Conservation (phyloP, 208 protist genomes). For the Acanthamoeba rhysodes region DNA sequence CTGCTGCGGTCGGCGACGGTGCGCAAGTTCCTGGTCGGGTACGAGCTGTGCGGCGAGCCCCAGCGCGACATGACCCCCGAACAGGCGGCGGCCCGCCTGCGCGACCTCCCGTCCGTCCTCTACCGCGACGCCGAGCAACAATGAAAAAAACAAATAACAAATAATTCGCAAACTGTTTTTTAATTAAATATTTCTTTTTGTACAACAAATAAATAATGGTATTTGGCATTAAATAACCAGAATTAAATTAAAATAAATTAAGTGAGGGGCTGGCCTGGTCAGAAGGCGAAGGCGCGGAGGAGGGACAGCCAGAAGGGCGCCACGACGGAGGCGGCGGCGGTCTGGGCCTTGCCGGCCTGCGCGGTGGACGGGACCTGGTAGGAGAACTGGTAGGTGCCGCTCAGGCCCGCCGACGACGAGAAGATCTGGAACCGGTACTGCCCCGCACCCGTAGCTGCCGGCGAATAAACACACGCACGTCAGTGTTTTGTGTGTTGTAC, state of each 20-base stretch:
- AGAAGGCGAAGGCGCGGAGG: not conserved
- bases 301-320: not conserved
- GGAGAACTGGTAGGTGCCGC: not conserved
- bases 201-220: not conserved
- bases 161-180: too few relatives aligned
- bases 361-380: not conserved
- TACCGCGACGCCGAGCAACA: not conserved
- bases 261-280: not conserved
- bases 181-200: not conserved
- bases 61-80: conserved; percentile 86
- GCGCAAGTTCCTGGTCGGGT: conserved; percentile 87
- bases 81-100: conserved; percentile 77
- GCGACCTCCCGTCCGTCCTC: conserved; percentile 44
- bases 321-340: not conserved
- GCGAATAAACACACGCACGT: not conserved
- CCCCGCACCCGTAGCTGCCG: not conserved
- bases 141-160: too few relatives aligned
- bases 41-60: conserved; percentile 83
- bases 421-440: not conserved
- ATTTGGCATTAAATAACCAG: not conserved
- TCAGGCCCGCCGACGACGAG: not conserved
- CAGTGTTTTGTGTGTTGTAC: too few relatives aligned
- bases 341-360: not conserved
- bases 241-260: not conserved
- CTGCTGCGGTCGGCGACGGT: conserved; percentile 83